Evolutionary conservation across 1,139 yeast species (phyloP).

Genomic region (Petasospora fabianii): DNA sequence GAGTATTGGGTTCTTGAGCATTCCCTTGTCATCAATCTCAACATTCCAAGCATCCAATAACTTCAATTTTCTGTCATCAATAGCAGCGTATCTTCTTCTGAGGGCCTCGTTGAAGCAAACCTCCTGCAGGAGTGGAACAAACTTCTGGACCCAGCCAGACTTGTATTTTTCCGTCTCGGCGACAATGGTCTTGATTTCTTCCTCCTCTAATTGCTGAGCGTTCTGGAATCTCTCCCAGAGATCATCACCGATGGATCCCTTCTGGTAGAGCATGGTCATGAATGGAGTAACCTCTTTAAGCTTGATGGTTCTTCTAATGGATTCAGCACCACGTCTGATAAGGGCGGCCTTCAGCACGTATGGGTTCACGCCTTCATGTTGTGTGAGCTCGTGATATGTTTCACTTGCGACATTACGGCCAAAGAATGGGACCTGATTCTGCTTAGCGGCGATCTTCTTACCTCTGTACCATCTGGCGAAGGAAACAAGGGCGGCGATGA

Average conservation of each 20-base stretch:
- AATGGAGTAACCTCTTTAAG: slow-evolving; percentile 57
- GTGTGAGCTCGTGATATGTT: slow-evolving; percentile 58
- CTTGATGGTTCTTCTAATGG: slow-evolving; percentile 87
- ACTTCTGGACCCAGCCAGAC: slow-evolving; percentile 74
- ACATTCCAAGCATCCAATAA: slow-evolving; percentile 50
- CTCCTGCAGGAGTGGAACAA: slow-evolving; percentile 81
- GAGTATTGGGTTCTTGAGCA: too few species aligned
- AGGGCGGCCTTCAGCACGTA: slow-evolving; percentile 84
- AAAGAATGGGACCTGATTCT: slow-evolving; percentile 66
- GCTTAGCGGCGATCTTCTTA: slow-evolving; percentile 50
- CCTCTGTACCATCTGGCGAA: slow-evolving; percentile 72
- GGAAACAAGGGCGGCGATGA: slow-evolving; percentile 65
- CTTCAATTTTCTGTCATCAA: slow-evolving; percentile 50
- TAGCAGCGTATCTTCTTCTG: slow-evolving; percentile 70
- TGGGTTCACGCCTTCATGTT: slow-evolving; percentile 57
- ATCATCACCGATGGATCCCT: slow-evolving; percentile 89
- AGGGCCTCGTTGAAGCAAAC: slow-evolving; percentile 90
- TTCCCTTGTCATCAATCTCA: slow-evolving; percentile 32
- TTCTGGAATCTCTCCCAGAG: slow-evolving; percentile 75
- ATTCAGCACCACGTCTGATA: slow-evolving; percentile 88
- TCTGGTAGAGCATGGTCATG: slow-evolving; percentile 70
- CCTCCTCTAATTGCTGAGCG: slow-evolving; percentile 67
- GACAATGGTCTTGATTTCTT: slow-evolving; percentile 78
- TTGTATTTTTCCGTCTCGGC: slow-evolving; percentile 70
- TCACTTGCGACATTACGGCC: slow-evolving; percentile 64